Evolutionary conservation across 2,329 filamentous ascomycete genomes (phyloP).

Genomic region (Penicillium sclerotiorum): DNA sequence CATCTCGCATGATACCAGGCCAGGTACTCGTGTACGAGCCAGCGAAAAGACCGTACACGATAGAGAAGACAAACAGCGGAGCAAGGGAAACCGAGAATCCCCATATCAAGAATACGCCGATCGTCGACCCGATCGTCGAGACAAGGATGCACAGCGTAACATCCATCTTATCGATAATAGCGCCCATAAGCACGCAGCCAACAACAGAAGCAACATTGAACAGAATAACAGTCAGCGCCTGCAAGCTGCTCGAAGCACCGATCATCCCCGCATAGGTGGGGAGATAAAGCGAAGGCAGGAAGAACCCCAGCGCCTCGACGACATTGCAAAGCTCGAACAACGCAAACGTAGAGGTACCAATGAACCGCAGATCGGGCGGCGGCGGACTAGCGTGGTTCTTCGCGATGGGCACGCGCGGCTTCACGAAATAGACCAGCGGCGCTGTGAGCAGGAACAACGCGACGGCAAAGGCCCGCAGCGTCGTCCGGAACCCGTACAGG

Average conservation of each 20-base stretch:
- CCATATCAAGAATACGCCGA: constrained; percentile 49
- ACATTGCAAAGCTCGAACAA: constrained; percentile 49
- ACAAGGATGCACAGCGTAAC: constrained; percentile 41
- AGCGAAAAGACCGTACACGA: constrained; percentile 48
- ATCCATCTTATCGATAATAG: constrained; percentile 44
- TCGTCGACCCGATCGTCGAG: constrained; percentile 41
- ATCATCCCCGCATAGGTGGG: constrained; percentile 33
- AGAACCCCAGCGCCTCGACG: constrained; percentile 33
- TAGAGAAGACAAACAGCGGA: constrained; percentile 41
- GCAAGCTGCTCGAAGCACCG: constrained; percentile 16
- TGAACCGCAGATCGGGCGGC: constrained; percentile 30
- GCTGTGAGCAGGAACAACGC: constrained; percentile 40
- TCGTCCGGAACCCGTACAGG: constrained; percentile 46
- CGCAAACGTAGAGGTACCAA: constrained; percentile 38
- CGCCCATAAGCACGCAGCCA: constrained; percentile 31
- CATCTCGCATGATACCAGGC: constrained; percentile 47
- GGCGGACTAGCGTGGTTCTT: constrained; percentile 14
- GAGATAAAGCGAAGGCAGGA: constrained; percentile 38
- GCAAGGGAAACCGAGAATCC: constrained; percentile 46
- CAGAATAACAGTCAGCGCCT: constrained; percentile 27
- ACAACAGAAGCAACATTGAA: constrained; percentile 30
- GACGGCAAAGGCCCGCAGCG: constrained; percentile 44
- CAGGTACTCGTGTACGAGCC: constrained; percentile 45
- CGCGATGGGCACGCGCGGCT: constrained; percentile 35
- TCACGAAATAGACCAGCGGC: constrained; percentile 45